Base-by-base conservation (phyloP, 176 grass and related monocot genomes). In the Bonia amplexicaulis region DNA sequence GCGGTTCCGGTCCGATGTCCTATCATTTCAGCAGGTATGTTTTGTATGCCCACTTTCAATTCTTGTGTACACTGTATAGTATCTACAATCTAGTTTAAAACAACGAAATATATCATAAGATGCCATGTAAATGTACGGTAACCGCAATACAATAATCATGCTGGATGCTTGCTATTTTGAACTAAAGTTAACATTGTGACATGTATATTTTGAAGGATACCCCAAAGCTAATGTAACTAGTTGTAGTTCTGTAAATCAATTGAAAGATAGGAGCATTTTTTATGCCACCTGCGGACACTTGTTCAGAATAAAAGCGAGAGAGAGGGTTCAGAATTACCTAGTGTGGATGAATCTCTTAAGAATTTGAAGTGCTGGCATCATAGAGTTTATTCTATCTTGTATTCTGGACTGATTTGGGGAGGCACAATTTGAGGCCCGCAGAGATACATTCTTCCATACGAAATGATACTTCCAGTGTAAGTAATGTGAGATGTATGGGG, bases 1-100 rank as follows among this genome's bases (percentile, higher is more conserved):
- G 58, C 85, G 91, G 48, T 98, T 95, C 85, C 89, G 90, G 5
- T 95, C 96, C 4, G 91, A 98, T 77, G 93, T 98, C 33, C 80
- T 98, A 5, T 89, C 96, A 17, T 98, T 98, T 66, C 96, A 98
- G 81, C 93, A 98, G 93, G 96, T 98, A 69, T 76, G 53, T 11
- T 59, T 51, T 54, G 3, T 15, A 22, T 4, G 19, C 46, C 12
- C 46, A 42, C 49, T 80, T 71, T 53, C 29, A 15, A 6, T 63
- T 76, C 9, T 29, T 39, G 14, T 29, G 20, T 48, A 27, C 47
- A 29, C 23, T 66, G 76, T 19, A 27, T 40, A n/a, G 12, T 61
- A 23, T 44, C 57, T 15, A 40, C 2, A 12, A 35, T 12, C 69
- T 22, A 27, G 58, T 69, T 40, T 72, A 70, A 46, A 12, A 75